These are phyloP conservation scores for Apiosordaria backusii DNA, from an alignment of 495 filamentous ascomycete species.

Conservation along the genomic window DNA sequence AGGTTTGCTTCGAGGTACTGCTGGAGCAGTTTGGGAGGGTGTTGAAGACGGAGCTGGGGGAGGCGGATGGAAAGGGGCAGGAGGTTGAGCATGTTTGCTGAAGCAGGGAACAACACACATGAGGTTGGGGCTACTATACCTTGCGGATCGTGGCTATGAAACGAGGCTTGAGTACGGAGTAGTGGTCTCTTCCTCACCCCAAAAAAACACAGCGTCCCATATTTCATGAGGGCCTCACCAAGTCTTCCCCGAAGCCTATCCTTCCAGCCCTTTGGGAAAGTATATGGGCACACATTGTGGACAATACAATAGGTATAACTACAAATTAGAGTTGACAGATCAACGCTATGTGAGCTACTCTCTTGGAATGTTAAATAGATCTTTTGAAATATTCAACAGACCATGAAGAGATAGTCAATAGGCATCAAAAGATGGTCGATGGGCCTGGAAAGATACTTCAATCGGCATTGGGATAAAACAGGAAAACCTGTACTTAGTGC, in stretches of 20 bases:
- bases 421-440: not conserved
- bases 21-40: slow-evolving; percentile 79
- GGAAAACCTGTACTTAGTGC: not conserved
- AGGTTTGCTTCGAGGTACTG: slow-evolving; percentile 89
- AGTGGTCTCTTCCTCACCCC: too few relatives aligned
- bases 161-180: too few relatives aligned
- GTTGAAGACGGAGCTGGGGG: slow-evolving; percentile 73
- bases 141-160: too few relatives aligned
- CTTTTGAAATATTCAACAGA: not conserved
- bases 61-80: slow-evolving; percentile 31
- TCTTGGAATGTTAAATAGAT: too few relatives aligned
- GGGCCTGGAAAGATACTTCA: not conserved
- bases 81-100: slow-evolving; percentile 32
- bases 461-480: not conserved
- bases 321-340: not conserved
- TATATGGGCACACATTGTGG: too few relatives aligned
- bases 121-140: too few relatives aligned
- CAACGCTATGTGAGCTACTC: not conserved
- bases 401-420: not conserved
- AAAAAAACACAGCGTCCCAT: too few relatives aligned
- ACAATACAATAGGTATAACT: not conserved
- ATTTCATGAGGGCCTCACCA: too few relatives aligned
- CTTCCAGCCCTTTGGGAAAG: too few relatives aligned
- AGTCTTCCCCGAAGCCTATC: too few relatives aligned
- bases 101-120: too few relatives aligned